phyloP scores from a whole-genome alignment of 1,284 basidiomycete genomes.

The Malassezia equina region DNA sequence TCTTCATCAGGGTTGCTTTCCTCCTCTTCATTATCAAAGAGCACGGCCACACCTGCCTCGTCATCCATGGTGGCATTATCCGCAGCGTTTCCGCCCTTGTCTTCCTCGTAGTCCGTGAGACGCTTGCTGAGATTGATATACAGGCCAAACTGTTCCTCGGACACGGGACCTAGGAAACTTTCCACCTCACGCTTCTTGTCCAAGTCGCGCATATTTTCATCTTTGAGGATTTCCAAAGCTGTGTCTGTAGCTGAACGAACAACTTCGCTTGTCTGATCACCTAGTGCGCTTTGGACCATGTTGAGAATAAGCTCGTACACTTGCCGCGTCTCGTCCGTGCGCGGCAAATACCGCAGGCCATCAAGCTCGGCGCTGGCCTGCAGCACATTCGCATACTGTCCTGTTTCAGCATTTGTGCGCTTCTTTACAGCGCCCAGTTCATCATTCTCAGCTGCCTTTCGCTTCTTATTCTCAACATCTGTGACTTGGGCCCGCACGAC shows the following conservation, averaged over 20 bases:
- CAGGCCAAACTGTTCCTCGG: conserved; percentile 71
- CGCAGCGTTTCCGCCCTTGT: conserved; percentile 15
- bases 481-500: conserved; percentile 73
- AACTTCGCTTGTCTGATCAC: conserved; percentile 91
- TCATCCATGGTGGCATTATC: conserved; percentile 71
- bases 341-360: conserved; percentile 79
- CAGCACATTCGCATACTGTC: conserved; percentile 35
- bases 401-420: conserved; percentile 41
- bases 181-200: conserved; percentile 95
- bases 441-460: conserved; percentile 34
- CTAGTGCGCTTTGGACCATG: conserved; percentile 58
- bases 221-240: conserved; percentile 80
- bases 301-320: conserved; percentile 88
- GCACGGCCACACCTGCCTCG: conserved; percentile 48
- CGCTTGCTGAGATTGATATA: conserved; percentile 82
- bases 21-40: conserved; percentile 55
- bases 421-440: conserved; percentile 19
- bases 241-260: conserved; percentile 87
- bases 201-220: conserved; percentile 81
- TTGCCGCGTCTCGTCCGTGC: conserved; percentile 84
- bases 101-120: conserved; percentile 88
- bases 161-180: conserved; percentile 62
- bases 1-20: conserved; percentile 83
- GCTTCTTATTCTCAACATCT: conserved; percentile 88
- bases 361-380: conserved; percentile 70